Percentiles rank a stretch among this genome's conserved stretches.
These are phyloP conservation scores for Chaetomium globosum DNA, from an alignment of 2,329 filamentous ascomycete species.

Conservation along the genomic window DNA sequence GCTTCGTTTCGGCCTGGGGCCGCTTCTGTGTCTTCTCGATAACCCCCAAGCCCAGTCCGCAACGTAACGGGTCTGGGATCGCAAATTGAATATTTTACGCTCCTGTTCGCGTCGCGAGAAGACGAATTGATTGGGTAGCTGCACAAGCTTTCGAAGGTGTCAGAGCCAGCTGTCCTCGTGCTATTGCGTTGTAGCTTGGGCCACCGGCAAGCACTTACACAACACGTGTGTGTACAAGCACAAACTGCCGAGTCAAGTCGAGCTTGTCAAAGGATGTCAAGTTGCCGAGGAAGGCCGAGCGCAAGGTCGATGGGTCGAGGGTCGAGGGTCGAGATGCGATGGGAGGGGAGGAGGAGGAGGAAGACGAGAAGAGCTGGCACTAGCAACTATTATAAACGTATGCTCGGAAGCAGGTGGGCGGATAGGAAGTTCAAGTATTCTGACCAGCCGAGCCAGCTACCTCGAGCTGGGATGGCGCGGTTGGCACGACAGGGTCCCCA, in stretches of 20 bases:
- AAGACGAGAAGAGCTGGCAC: conserved; percentile 9
- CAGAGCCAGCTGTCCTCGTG: not conserved
- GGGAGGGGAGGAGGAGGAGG: not conserved
- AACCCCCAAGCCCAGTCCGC: not conserved
- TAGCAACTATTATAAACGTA: conserved; percentile 4
- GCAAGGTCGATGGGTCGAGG: not conserved
- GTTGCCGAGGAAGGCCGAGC: not conserved
- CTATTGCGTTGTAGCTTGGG: not conserved
- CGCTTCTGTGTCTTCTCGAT: not conserved
- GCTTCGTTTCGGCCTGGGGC: not conserved
- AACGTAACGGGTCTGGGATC: not conserved
- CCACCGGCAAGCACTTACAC: conserved; percentile 2
- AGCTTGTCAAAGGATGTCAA: not conserved
- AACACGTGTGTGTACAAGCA: not conserved
- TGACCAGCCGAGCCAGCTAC: conserved; percentile 14
- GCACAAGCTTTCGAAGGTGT: not conserved
- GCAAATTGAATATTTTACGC: not conserved
- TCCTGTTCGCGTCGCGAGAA: not conserved
- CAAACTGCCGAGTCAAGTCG: not conserved
- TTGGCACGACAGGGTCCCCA: conserved; percentile 25
- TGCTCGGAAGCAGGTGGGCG: not conserved
- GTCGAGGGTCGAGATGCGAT: not conserved
- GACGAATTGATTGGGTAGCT: not conserved
- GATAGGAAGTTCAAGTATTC: conserved; percentile 18
- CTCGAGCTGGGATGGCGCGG: conserved; percentile 22